Conservation (phyloP, 108 stramenopile species). For the Hondaea fermentalgiana region DNA sequence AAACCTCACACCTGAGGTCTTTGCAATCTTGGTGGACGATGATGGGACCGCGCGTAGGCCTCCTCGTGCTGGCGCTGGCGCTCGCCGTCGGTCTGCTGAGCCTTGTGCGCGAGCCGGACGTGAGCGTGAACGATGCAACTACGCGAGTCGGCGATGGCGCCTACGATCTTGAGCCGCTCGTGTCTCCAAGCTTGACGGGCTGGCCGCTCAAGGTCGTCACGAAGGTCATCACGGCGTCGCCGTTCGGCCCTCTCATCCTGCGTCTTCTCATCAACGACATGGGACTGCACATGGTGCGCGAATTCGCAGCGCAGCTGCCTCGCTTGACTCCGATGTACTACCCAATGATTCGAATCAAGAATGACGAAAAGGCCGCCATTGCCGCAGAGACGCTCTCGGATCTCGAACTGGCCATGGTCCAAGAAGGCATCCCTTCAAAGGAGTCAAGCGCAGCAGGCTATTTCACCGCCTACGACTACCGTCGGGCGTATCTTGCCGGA, state of each 20-base stretch:
- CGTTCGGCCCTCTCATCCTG: background rate
- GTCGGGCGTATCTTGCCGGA: conserved; percentile 21
- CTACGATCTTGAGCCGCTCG: background rate
- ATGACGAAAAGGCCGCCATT: background rate
- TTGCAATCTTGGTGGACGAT: no score
- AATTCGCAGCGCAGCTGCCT: conserved; percentile 23
- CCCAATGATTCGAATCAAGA: conserved; percentile 38
- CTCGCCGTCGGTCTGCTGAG: background rate
- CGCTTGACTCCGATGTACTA: conserved; percentile 30
- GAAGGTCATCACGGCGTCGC: background rate
- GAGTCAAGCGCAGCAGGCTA: background rate
- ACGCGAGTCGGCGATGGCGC: background rate
- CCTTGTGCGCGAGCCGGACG: background rate
- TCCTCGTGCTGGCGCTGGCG: background rate
- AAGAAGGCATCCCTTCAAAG: background rate
- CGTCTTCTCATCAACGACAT: conserved; percentile 22
- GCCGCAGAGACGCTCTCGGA: conserved; percentile 2
- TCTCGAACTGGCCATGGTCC: background rate
- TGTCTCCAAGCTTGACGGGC: background rate
- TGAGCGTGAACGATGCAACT: background rate
- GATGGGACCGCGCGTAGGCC: background rate
- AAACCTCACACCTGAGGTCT: no score
- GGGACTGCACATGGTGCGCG: background rate
- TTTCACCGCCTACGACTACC: conserved; percentile 32
- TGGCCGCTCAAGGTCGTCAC: background rate